These are phyloP conservation scores for Diplodia mutila DNA, from an alignment of 2,329 filamentous ascomycete species.

Conservation along the genomic window DNA sequence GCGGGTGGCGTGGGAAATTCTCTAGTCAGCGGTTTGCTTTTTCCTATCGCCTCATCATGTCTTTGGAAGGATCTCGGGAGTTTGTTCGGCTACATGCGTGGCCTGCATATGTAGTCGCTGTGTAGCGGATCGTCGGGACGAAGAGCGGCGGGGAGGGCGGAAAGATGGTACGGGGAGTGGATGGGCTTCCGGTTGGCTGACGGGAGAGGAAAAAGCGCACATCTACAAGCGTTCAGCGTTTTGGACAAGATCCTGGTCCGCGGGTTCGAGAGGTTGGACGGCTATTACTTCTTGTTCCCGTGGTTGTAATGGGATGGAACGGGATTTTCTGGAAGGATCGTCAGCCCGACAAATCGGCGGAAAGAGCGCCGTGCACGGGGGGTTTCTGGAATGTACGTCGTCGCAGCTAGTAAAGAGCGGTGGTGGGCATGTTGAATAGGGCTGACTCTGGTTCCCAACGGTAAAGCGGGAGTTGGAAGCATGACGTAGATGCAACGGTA, in stretches of 20 bases:
- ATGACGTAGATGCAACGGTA: constrained; percentile 4
- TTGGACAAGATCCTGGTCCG: background rate
- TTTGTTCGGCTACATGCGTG: background rate
- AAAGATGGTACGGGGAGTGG: constrained; percentile 1
- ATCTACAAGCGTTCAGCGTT: background rate
- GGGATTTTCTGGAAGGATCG: constrained; percentile 10
- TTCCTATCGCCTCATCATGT: background rate
- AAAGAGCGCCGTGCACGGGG: background rate
- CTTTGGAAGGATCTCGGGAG: background rate
- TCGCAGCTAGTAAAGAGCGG: background rate
- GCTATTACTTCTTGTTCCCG: background rate
- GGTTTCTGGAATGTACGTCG: background rate
- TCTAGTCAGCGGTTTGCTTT: background rate
- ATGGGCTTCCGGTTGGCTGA: constrained; percentile 15
- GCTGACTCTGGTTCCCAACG: background rate
- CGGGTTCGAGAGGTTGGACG: background rate
- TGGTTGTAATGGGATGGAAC: background rate
- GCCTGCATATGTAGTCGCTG: background rate
- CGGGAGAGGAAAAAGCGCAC: background rate
- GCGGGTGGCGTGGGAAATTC: background rate
- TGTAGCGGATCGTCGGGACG: constrained; percentile 13
- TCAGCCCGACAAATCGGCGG: background rate
- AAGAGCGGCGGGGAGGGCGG: constrained; percentile 1
- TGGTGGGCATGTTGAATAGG: background rate
- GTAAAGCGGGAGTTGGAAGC: background rate